Percentiles rank a stretch among this genome's conserved stretches.
These are phyloP conservation scores for Vicia sativa DNA, from an alignment of 306 rosid species.

Conservation along the genomic window DNA sequence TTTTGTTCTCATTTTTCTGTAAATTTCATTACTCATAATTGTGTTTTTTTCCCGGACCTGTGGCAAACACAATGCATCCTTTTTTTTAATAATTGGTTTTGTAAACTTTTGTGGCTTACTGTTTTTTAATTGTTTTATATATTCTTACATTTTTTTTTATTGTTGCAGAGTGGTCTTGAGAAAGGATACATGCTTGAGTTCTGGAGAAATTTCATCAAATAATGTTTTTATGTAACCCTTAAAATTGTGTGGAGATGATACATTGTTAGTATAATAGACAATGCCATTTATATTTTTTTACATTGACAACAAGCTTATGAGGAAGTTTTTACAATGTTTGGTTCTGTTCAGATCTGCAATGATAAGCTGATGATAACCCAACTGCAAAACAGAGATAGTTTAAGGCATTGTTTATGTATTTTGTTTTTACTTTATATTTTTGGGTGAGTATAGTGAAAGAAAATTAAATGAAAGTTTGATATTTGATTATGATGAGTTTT, in stretches of 20 bases:
- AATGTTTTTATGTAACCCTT: slow-evolving; percentile 20
- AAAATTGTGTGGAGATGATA: slow-evolving; percentile 17
- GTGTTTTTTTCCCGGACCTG: not conserved
- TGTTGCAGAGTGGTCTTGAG: slow-evolving; percentile 40
- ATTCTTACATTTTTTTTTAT: not conserved
- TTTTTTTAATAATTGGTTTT: not conserved
- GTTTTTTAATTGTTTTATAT: not conserved
- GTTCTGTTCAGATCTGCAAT: not conserved
- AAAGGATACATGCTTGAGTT: slow-evolving; percentile 8
- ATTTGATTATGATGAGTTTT: not conserved
- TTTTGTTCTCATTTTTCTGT: not conserved
- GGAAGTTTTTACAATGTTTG: not conserved
- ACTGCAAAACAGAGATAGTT: not conserved
- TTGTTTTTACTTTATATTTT: not conserved
- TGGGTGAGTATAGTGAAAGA: not conserved
- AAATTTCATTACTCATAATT: not conserved
- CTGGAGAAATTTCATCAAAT: not conserved
- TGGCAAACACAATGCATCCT: not conserved
- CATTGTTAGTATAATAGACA: not conserved
- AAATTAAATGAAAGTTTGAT: too few species aligned
- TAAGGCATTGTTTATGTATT: not conserved
- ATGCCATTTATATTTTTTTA: not conserved
- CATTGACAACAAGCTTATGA: not conserved
- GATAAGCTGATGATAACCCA: not conserved
- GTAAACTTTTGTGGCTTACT: not conserved